A percentile compares a stretch with the other conserved stretches of the same genome.
Evolutionary conservation across 768 basidiomycete genomes (phyloP).

Genomic region (Rhizopogon salebrosus): DNA sequence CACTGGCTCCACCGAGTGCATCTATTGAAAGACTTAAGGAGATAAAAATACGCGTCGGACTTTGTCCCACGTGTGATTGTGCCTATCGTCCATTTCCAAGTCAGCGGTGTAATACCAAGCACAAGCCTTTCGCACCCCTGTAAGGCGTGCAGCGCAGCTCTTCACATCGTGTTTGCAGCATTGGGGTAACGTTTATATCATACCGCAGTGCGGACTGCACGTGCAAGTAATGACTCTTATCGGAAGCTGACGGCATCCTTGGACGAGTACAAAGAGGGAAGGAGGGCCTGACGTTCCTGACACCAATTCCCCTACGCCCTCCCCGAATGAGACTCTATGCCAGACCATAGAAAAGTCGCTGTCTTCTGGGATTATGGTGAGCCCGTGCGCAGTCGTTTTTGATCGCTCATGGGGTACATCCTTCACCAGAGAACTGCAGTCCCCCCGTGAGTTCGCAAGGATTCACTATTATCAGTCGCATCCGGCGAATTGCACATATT

Average conservation of each 20-base stretch:
- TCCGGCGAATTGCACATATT: slow-evolving; percentile 37
- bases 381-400: slow-evolving; percentile 1
- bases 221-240: slow-evolving; percentile 3
- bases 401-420: background rate
- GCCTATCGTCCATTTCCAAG: background rate
- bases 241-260: slow-evolving; percentile 4
- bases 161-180: background rate
- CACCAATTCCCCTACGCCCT: background rate
- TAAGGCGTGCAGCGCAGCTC: background rate
- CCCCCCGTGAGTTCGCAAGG: slow-evolving; percentile 24
- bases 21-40: background rate
- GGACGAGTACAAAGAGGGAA: slow-evolving; percentile 18
- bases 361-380: slow-evolving; percentile 37
- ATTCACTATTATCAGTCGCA: slow-evolving; percentile 38
- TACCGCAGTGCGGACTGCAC: background rate
- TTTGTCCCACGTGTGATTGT: background rate
- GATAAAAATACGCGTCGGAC: background rate
- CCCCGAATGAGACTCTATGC: slow-evolving; percentile 21
- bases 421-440: slow-evolving; percentile 24
- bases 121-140: too few species aligned
- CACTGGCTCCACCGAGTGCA: too few species aligned
- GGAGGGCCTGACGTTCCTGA: background rate
- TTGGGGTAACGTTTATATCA: background rate
- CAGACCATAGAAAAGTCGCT: slow-evolving; percentile 32
- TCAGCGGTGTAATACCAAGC: background rate